Base-by-base conservation (phyloP, 352 stramenopile species). In the Phytopythium helicoides region DNA sequence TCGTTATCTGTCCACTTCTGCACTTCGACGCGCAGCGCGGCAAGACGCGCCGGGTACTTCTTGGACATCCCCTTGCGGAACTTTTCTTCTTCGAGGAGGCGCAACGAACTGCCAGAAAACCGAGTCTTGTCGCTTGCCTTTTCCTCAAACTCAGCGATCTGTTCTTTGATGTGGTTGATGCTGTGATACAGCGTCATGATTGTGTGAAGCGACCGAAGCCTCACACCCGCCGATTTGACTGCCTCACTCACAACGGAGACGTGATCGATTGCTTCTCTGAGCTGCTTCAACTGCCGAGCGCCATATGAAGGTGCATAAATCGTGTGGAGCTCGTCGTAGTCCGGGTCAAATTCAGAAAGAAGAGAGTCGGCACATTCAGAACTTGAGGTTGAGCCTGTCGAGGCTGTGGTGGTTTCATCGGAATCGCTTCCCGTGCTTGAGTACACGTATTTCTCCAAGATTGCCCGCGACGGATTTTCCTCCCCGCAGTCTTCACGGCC, bases 121-220 rank as follows among this genome's bases (percentile, higher is more conserved):
- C 86, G 76, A 31, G 85, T 66, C 35, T 89, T 94, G 33, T 84
- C 62, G 54, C 71, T 92, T 3, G 86, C 81, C n/a, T 66, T 76
- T 3, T 66, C 60, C 47, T 88, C 71, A 38, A 95, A 94, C 37
- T 87, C 68, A 0, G 48, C 68, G n/a, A 94, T 91, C 46, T 90
- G 83, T 21, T 78, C 68, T 50, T 91, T 78, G 48, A 90, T 88
- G 26, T 78, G 73, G 38, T 64, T 80, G 25, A 92, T 84, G 47
- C 79, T 70, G 50, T 66, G 81, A 58, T 76, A 89, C 12, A 85
- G 66, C 31, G 75, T 73, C 77, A 87, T 92, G 58, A 95, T 92
- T 47, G 82, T 91, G 19, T 86, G 62, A 22, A 95, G 52, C 10
- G 86, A 95, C 8, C 69, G 38, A n/a, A 94, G 50, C 18, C 82